Conservation (phyloP, 768 basidiomycete genomes). For the Psilocybe cubensis region DNA sequence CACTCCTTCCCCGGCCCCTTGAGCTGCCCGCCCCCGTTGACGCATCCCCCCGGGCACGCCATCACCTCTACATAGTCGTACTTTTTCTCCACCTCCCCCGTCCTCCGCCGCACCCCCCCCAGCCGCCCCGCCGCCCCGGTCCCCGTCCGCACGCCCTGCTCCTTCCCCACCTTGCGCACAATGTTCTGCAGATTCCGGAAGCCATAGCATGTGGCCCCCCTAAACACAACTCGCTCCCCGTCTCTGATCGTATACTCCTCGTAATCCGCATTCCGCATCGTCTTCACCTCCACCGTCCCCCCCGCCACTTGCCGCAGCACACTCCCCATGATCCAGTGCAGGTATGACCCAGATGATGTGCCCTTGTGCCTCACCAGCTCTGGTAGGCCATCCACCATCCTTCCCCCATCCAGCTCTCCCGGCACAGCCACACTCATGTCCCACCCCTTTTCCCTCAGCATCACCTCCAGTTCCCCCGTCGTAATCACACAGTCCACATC, state of each 20-base stretch:
- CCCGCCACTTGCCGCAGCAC: conserved; percentile 44
- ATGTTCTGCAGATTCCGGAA: conserved; percentile 98
- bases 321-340: conserved; percentile 75
- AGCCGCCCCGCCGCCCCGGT: conserved; percentile 40
- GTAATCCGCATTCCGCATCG: conserved; percentile 75
- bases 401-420: conserved; percentile 47
- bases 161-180: conserved; percentile 89
- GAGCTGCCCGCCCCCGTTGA: conserved; percentile 95
- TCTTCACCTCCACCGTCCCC: conserved; percentile 55
- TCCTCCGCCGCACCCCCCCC: conserved; percentile 32
- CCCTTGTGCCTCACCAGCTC: conserved; percentile 81
- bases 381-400: conserved; percentile 45
- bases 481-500: conserved; percentile 98
- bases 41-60: conserved; percentile 98
- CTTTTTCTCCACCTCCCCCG: conserved; percentile 41
- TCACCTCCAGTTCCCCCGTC: conserved; percentile 88
- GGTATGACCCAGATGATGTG: conserved; percentile 90
- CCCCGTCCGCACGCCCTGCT: conserved; percentile 73
- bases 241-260: conserved; percentile 69
- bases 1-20: conserved; percentile 59
- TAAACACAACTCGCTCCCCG: conserved; percentile 72
- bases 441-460: conserved; percentile 84
- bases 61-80: conserved; percentile 98
- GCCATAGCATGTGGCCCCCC: conserved; percentile 95
- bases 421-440: conserved; percentile 65